Conservation (phyloP, 352 stramenopile genomes). For the Globisporangium takayamanum region DNA sequence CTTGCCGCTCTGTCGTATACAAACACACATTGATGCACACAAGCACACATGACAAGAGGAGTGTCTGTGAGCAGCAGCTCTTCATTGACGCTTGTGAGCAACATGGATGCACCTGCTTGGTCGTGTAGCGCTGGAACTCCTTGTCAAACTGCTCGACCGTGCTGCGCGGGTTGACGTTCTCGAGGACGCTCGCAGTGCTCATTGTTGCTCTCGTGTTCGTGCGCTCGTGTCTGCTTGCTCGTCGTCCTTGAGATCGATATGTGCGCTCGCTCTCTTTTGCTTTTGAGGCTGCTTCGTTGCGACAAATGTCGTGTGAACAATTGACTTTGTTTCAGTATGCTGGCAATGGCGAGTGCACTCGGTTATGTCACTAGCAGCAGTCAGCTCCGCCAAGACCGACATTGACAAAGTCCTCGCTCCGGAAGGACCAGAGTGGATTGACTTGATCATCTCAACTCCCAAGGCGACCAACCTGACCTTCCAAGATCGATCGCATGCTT, state of each 20-base stretch:
- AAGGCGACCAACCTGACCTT: too few species aligned
- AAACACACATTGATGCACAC: neutral
- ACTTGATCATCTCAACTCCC: too few species aligned
- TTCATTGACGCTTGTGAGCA: neutral
- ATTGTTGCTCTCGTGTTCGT: neutral
- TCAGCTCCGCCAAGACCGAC: too few species aligned
- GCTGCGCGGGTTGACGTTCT: slow-evolving; percentile 19
- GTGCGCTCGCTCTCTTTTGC: too few species aligned
- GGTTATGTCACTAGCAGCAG: too few species aligned
- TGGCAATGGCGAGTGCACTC: too few species aligned
- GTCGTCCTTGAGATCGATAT: neutral
- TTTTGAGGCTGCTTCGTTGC: too few species aligned
- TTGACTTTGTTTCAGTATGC: too few species aligned
- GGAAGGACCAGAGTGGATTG: too few species aligned
- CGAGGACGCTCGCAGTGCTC: slow-evolving; percentile 6
- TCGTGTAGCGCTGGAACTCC: slow-evolving; percentile 85
- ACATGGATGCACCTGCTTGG: slow-evolving; percentile 46
- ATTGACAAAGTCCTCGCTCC: too few species aligned
- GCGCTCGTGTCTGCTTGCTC: neutral
- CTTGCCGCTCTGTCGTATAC: slow-evolving; percentile 36
- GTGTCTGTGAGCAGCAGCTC: neutral
- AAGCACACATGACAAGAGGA: neutral
- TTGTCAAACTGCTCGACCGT: slow-evolving; percentile 74
- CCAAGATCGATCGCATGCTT: too few species aligned
- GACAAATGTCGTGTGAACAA: too few species aligned